phyloP scores from a whole-genome alignment of 495 filamentous ascomycete species.

The Rostrohypoxylon terebratum region DNA sequence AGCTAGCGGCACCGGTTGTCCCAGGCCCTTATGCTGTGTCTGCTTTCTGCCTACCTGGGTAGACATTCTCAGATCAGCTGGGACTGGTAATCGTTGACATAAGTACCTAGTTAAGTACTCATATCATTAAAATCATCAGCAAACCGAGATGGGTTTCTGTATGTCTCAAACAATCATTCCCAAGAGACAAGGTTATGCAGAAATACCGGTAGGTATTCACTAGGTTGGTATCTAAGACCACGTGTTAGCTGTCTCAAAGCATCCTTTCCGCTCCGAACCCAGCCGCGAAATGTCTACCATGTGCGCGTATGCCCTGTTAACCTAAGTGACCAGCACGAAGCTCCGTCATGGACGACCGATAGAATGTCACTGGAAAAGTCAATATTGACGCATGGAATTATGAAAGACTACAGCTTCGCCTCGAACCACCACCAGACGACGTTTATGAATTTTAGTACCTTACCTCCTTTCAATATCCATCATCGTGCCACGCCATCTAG shows the following conservation, averaged over 20 bases:
- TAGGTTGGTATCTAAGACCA: slow-evolving; percentile 11
- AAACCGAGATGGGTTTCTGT: slow-evolving; percentile 8
- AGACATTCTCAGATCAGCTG: slow-evolving; percentile 15
- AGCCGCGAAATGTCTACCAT: slow-evolving; percentile 17
- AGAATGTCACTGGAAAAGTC: background rate
- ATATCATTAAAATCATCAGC: background rate
- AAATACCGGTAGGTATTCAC: slow-evolving; percentile 20
- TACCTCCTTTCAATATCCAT: background rate
- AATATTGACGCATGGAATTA: background rate
- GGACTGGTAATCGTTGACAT: background rate
- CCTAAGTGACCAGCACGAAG: slow-evolving; percentile 10
- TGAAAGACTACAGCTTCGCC: slow-evolving; percentile 6
- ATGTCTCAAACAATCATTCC: slow-evolving; percentile 17
- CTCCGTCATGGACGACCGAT: slow-evolving; percentile 21
- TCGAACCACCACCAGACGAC: slow-evolving; percentile 13
- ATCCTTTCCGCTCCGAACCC: slow-evolving; percentile 22
- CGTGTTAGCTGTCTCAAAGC: slow-evolving; percentile 24
- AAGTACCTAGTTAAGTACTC: background rate
- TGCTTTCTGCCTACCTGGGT: slow-evolving; percentile 1
- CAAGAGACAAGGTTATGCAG: slow-evolving; percentile 33
- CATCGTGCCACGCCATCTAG: background rate
- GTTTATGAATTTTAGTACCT: background rate
- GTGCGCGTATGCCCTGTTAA: slow-evolving; percentile 13
- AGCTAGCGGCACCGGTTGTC: slow-evolving; percentile 34
- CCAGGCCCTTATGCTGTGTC: slow-evolving; percentile 20